Base-by-base conservation (phyloP, 192 early-diverging fungal species). In the Linnemannia elongata region DNA sequence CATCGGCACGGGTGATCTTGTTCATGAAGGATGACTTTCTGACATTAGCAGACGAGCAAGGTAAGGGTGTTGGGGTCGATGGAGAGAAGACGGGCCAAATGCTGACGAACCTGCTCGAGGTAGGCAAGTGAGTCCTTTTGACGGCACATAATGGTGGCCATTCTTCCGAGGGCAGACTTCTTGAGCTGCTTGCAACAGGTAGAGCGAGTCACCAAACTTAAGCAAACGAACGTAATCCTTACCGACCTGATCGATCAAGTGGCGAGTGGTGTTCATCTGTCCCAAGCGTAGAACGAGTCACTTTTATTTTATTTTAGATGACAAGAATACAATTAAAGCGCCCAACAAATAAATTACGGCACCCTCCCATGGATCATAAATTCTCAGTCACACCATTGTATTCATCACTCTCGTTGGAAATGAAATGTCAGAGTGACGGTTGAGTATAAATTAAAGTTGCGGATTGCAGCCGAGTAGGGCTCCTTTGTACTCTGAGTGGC, bases 21-120 rank as follows among this genome's bases (percentile, higher is more conserved):
- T 99, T 99, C 93, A 97, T 98, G 86, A 98, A 98, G 78, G 94
- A 95, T 55, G 95, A 98, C 88, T 98, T 99, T 83, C 98, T 98
- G 33, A 99, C 98, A 88, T 99, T 99, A 18, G 88, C 98, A 99
- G 71, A 99, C 95, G 69, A 99, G 93, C n/a, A 99, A 92, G 38
- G 98, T 99, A 68, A 98, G 94, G 38, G 98, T 99, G 93, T 99
- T 99, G 76, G 98, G 98, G 89, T 99, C 98, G 82, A 99, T 99
- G 38, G 96, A 96, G n/a, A 98, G 98, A 75, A 99, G 89, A 91
- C 98, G 96, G 30, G 96, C 96, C 92, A 99, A 91, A 89, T 99
- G 98, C 94, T 99, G 98, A 79, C 98, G 93, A 70, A 99, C 98
- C 90, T 99, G 97, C 89, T 99, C 98, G 54, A 99, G 90, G 85